Evolutionary conservation across 2,329 filamentous ascomycete species (phyloP).

Genomic region (Colletotrichum lini): DNA sequence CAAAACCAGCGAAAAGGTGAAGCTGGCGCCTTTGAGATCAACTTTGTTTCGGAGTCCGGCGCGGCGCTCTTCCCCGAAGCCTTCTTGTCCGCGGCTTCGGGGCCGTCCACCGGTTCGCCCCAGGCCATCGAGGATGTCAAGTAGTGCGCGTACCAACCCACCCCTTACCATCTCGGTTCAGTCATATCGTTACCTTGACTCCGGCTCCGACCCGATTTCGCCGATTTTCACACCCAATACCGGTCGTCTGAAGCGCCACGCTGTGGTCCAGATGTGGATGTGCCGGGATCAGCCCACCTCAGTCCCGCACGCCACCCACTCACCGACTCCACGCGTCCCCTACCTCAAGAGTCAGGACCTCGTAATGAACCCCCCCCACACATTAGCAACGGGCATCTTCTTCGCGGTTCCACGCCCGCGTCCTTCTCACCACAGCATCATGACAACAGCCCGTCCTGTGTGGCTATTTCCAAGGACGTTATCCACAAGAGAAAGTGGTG

Average conservation of each 20-base stretch:
- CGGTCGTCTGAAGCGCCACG: neutral
- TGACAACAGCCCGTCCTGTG: neutral
- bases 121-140: conserved; percentile 24
- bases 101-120: neutral
- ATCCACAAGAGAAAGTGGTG: neutral
- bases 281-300: neutral
- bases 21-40: conserved; percentile 65
- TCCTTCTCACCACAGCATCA: neutral
- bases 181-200: neutral
- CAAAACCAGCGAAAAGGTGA: conserved; percentile 65
- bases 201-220: neutral
- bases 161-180: neutral
- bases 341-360: neutral
- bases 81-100: conserved; percentile 46
- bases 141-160: conserved; percentile 2
- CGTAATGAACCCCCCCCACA: neutral
- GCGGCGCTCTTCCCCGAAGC: conserved; percentile 59
- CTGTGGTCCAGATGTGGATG: neutral
- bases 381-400: neutral
- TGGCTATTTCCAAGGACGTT: no score
- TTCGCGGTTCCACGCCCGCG: neutral
- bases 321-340: neutral
- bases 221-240: neutral
- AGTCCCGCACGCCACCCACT: neutral
- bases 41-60: conserved; percentile 61